Percentiles rank a stretch among this genome's conserved stretches.
phyloP scores from a whole-genome alignment of 768 basidiomycete species.

The Rhodotorula kratochvilovae region DNA sequence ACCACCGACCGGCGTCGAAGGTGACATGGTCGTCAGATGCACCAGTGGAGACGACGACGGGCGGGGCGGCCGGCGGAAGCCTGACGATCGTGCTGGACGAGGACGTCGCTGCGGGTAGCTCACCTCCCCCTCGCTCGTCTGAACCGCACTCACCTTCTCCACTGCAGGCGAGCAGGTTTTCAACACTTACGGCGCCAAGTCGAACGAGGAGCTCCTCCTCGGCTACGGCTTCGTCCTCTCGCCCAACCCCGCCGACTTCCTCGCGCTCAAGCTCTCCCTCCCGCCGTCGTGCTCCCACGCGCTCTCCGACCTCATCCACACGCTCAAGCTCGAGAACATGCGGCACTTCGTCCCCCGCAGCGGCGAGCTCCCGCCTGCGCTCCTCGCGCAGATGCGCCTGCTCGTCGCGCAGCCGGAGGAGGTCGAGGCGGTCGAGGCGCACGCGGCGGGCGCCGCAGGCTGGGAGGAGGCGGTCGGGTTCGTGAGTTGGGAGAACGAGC shows the following conservation, averaged over 20 bases:
- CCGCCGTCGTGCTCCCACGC: constrained; percentile 20
- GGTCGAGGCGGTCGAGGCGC: constrained; percentile 25
- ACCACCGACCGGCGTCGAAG: constrained; percentile 72
- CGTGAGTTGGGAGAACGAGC: constrained; percentile 57
- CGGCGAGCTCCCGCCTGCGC: constrained; percentile 43
- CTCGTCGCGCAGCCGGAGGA: constrained; percentile 41
- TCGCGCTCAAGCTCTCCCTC: constrained; percentile 48
- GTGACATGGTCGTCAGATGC: constrained; percentile 70
- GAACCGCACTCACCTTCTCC: neutral
- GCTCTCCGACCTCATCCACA: constrained; percentile 8
- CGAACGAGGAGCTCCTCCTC: constrained; percentile 81
- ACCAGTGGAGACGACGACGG: constrained; percentile 1
- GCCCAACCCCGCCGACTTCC: constrained; percentile 78
- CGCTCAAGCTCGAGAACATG: constrained; percentile 58
- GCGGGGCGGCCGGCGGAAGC: constrained; percentile 16
- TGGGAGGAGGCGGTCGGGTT: constrained; percentile 40
- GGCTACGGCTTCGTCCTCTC: constrained; percentile 84
- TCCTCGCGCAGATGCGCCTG: constrained; percentile 47
- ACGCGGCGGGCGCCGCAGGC: constrained; percentile 39
- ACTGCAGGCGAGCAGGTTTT: constrained; percentile 9
- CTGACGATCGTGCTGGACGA: constrained; percentile 35
- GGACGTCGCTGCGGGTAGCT: neutral
- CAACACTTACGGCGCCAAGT: constrained; percentile 69
- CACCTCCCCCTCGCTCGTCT: neutral
- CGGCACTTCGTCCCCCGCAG: constrained; percentile 48